Evolutionary conservation across 768 basidiomycete genomes (phyloP), one percentile per base, ranked within the genome.

Genomic region (Tubosaeta sp.): DNA sequence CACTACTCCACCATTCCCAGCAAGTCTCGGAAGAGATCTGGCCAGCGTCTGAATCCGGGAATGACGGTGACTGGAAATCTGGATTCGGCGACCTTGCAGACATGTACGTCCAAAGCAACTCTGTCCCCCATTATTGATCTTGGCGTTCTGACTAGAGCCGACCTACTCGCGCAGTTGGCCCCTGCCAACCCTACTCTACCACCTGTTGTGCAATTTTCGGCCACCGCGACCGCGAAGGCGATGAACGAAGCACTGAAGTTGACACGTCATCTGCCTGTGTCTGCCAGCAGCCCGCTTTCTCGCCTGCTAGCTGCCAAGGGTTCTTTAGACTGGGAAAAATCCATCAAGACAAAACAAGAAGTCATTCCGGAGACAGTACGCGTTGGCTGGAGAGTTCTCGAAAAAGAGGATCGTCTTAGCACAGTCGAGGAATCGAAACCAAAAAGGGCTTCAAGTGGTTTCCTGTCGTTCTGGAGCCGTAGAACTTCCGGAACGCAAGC

Each of bases 381-480:
- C n/a, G 67, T 75, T 14, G 89, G 87, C 5, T 88, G 88, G 89
- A 74, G 83, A 53, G 78, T 87, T 29, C 67, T 87, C 12, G 81
- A 86, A 48, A 81, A 81, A 53, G 74, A 78, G 64, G 76, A 36
- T 47, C 67, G 50, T 45, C 55, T 52, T 9, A 30, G 48, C n/a
- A 51, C 64, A 9, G 12, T 55, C 3, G 78, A 78, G 19, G 64
- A 70, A 6, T 75, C 74, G 49, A 86, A 78, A 67, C 51, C 55
- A 13, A 70, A 63, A 52, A 87, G 79, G 63, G 38, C 73, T 13
- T 67, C 68, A 21, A 73, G 80, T 7, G 77, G 85, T 10, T 61
- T 90, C n/a, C 71, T 90, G 32, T 89, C 88, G 6, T 87, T 91
- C 65, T 87, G 85, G 73, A 78, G 78, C 21, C 75, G 86, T 41